Conservation (phyloP, 306 rosid species). For the Prunus kanzakura region DNA sequence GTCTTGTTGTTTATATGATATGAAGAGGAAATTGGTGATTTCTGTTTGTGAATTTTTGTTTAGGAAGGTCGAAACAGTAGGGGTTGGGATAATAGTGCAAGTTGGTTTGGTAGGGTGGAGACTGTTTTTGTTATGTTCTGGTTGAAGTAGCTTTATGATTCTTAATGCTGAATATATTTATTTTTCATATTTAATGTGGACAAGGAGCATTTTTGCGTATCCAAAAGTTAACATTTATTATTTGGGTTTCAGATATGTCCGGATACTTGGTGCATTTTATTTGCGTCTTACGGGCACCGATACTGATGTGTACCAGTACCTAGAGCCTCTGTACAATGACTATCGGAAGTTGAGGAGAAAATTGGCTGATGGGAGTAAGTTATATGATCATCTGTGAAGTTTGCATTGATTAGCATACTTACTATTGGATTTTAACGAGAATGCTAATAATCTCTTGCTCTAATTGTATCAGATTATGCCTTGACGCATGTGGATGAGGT, state of each 20-base stretch:
- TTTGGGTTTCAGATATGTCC: slow-evolving; percentile 60
- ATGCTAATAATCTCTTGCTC: slow-evolving; percentile 9
- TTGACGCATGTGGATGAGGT: slow-evolving; percentile 97
- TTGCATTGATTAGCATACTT: neutral
- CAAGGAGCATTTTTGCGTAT: neutral
- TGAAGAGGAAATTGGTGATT: neutral
- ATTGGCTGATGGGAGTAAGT: slow-evolving; percentile 76
- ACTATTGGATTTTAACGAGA: neutral
- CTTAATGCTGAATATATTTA: neutral
- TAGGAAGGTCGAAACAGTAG: neutral
- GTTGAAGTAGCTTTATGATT: neutral
- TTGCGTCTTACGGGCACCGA: slow-evolving; percentile 91
- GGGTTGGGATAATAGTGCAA: neutral
- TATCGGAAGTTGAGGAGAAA: slow-evolving; percentile 73
- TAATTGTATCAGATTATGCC: slow-evolving; percentile 49
- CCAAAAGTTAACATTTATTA: neutral
- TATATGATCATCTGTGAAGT: neutral
- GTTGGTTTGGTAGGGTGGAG: neutral
- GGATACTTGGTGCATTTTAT: slow-evolving; percentile 91
- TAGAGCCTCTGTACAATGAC: slow-evolving; percentile 89
- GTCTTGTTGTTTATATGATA: neutral
- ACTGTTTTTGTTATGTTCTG: neutral
- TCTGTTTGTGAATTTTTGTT: neutral
- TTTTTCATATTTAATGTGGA: neutral
- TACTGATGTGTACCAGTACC: slow-evolving; percentile 74